These are phyloP conservation scores for Coniella vitis DNA, from an alignment of 2,329 filamentous ascomycete species.

Conservation along the genomic window DNA sequence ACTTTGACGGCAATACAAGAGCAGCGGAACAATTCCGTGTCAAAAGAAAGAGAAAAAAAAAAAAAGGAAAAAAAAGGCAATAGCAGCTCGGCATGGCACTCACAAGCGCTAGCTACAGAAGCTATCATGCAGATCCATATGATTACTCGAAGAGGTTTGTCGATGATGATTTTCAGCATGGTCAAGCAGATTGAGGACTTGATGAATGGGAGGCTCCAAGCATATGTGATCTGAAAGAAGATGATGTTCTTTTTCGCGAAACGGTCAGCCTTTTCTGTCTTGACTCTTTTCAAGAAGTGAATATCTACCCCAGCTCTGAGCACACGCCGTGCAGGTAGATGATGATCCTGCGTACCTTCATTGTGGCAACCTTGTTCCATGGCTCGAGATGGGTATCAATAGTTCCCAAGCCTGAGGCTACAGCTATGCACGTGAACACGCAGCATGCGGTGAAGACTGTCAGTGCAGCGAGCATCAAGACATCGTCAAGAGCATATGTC, in stretches of 20 bases:
- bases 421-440: background rate
- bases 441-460: background rate
- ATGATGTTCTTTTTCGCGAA: background rate
- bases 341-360: too few species aligned
- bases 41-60: too few species aligned
- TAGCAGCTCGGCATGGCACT: background rate
- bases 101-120: background rate
- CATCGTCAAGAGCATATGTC: constrained; percentile 2
- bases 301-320: too few species aligned
- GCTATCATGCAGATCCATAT: constrained; percentile 1
- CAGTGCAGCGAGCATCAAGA: background rate
- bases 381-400: background rate
- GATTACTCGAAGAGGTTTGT: background rate
- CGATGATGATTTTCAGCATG: constrained; percentile 7
- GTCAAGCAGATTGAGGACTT: constrained; percentile 8
- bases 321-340: too few species aligned
- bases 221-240: constrained; percentile 6
- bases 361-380: background rate
- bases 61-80: background rate
- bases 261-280: background rate
- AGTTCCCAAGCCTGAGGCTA: constrained; percentile 4
- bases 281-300: background rate
- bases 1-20: background rate
- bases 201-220: constrained; percentile 8
- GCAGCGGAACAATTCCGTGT: too few species aligned